Base-by-base conservation (phyloP, 331 rosid genomes). In the Erythrophleum ivorense region DNA sequence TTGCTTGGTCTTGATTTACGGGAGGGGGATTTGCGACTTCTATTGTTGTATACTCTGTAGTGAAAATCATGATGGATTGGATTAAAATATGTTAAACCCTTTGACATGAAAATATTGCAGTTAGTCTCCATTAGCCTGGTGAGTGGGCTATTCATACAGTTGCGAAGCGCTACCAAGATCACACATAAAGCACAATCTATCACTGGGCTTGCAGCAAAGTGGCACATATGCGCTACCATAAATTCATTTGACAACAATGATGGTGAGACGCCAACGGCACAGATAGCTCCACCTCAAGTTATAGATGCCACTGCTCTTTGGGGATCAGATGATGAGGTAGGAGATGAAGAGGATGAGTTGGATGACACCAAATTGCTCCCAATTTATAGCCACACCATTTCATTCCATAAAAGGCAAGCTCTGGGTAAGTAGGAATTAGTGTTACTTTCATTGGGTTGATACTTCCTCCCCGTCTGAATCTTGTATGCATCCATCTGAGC, bases 341-440 rank as follows among this genome's bases (percentile, higher is more conserved):
- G 83, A 14, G 90, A 84, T 16, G 97, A 81, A 53, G 97, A 93
- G 33, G 97, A 94, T 53, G 97, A 91, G 70, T 79, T 93, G 85
- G 92, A 92, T 77, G 85, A 91, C 80, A 75, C 91, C 64, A 93
- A 86, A 62, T 14, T 93, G 82, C 36, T 91, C 43, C 97, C 97
- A 34, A 86, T 93, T 78, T 88, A 83, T 78, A 46, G 90, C 13
- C 87, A 85, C 62, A 92, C 99, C 41, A 86, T 95, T 76, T 91
- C 99, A 46, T 92, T 92, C 78, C 97, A 92, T 46, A 95, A 93
- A 87, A 91, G 99, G 80, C 97, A 95, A 78, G 92, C 99, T 78
- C 81, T 95, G 80, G 98, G 98, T 91, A 63, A 74, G 85, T 72
- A 38, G 12, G 54, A 58, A 58, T 65, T 77, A 24, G 29, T 24